These are phyloP conservation scores for Chrysanthemum makinoi DNA, from an alignment of 129 eudicot species.

Conservation along the genomic window DNA sequence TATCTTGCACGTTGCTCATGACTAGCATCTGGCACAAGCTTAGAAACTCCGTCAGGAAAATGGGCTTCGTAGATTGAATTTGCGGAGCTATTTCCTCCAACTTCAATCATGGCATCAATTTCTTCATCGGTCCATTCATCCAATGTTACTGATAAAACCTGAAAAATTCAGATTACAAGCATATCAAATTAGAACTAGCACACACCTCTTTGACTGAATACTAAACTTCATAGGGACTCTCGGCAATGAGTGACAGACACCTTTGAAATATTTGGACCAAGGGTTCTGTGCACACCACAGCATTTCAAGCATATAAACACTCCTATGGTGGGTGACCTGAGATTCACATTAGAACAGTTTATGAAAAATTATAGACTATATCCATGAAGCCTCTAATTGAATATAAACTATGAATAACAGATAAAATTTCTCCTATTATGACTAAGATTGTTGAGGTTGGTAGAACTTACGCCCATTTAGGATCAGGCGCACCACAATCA, in stretches of 20 bases:
- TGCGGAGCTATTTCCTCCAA: slow-evolving; percentile 89
- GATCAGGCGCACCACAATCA: slow-evolving; percentile 87
- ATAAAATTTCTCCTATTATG: no score
- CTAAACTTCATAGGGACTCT: neutral
- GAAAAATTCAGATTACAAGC: slow-evolving; percentile 4
- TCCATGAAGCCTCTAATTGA: neutral
- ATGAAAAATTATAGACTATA: neutral
- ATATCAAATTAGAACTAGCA: neutral
- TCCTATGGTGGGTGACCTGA: slow-evolving; percentile 91
- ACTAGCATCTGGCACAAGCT: slow-evolving; percentile 77
- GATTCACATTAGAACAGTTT: slow-evolving; percentile 18
- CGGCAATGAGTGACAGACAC: slow-evolving; percentile 16
- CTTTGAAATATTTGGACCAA: slow-evolving; percentile 78
- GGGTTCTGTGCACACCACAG: slow-evolving; percentile 84
- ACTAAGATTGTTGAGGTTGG: slow-evolving; percentile 13
- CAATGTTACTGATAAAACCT: slow-evolving; percentile 95
- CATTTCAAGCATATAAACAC: slow-evolving; percentile 90
- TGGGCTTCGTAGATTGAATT: slow-evolving; percentile 89
- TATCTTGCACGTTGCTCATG: slow-evolving; percentile 61
- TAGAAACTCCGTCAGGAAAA: slow-evolving; percentile 68
- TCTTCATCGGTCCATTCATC: slow-evolving; percentile 96
- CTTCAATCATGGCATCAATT: slow-evolving; percentile 78
- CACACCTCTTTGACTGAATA: neutral
- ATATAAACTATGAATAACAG: no score
- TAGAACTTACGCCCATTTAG: slow-evolving; percentile 96